A percentile compares a stretch with the other conserved stretches of the same genome.
Evolutionary conservation across 108 stramenopile genomes (phyloP).

Genomic region (Chaetoceros tenuissimus): DNA sequence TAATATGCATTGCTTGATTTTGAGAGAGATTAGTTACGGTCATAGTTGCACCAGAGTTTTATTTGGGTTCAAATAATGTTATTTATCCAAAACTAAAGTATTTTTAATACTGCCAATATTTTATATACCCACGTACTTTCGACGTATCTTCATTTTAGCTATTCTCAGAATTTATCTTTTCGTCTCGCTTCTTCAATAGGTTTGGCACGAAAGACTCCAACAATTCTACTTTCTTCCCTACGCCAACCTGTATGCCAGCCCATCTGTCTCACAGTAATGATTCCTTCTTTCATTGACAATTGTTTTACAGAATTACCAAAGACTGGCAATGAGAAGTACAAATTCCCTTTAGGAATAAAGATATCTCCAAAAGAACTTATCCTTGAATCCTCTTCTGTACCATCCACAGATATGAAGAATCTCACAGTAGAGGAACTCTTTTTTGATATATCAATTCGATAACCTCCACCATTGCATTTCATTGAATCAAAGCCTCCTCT

Average conservation of each 20-base stretch:
- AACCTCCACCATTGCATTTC: slow-evolving; percentile 40
- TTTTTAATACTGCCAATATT: too few species aligned
- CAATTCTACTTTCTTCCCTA: slow-evolving; percentile 63
- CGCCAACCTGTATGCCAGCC: slow-evolving; percentile 82
- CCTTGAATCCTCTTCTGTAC: slow-evolving; percentile 25
- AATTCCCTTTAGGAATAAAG: slow-evolving; percentile 42
- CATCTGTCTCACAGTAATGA: slow-evolving; percentile 57
- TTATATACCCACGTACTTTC: too few species aligned
- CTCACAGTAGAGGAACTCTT: slow-evolving; percentile 29
- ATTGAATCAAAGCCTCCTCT: slow-evolving; percentile 60
- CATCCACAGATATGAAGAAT: slow-evolving; percentile 47
- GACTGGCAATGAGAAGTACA: slow-evolving; percentile 69
- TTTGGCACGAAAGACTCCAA: slow-evolving; percentile 50
- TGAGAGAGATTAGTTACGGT: too few species aligned
- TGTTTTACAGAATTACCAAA: slow-evolving; percentile 31
- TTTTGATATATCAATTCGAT: slow-evolving; percentile 37
- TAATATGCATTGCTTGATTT: too few species aligned
- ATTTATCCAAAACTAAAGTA: too few species aligned
- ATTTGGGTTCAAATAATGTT: too few species aligned
- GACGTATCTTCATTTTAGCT: too few species aligned
- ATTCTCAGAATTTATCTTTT: too few species aligned
- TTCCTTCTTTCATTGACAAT: slow-evolving; percentile 57
- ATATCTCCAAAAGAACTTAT: slow-evolving; percentile 42
- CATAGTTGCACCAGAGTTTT: too few species aligned
- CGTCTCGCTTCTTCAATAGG: slow-evolving; percentile 34